These are phyloP conservation scores for Zarea fungicola DNA, from an alignment of 2,329 filamentous ascomycete species.

Conservation along the genomic window DNA sequence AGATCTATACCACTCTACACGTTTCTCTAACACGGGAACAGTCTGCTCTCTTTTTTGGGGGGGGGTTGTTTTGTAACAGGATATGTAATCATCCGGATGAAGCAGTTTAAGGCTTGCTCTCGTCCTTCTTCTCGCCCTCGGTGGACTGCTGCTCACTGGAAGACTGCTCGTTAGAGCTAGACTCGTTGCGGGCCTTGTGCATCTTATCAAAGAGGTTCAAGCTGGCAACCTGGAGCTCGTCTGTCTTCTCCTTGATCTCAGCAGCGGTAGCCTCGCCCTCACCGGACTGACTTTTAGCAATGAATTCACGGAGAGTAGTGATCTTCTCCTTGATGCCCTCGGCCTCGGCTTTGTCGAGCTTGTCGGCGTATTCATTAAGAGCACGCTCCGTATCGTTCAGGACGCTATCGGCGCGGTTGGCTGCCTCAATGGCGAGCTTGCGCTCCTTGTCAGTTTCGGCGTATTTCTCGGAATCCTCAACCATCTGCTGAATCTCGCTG, in stretches of 20 bases:
- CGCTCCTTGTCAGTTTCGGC: constrained; percentile 93
- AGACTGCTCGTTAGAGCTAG: constrained; percentile 46
- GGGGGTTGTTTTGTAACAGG: constrained; percentile 19
- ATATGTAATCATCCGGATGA: constrained; percentile 20
- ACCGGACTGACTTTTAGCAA: constrained; percentile 90
- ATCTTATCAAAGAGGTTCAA: constrained; percentile 99
- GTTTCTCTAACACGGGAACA: constrained; percentile 26
- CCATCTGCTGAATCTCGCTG: constrained; percentile 92
- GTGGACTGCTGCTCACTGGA: constrained; percentile 42
- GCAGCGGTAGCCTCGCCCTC: constrained; percentile 81
- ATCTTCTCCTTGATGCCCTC: constrained; percentile 95
- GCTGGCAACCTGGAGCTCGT: constrained; percentile 92
- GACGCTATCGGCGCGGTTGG: constrained; percentile 95
- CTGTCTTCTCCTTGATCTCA: constrained; percentile 97
- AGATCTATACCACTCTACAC: constrained; percentile 30
- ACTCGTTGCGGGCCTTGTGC: constrained; percentile 87
- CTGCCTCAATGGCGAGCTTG: constrained; percentile 89
- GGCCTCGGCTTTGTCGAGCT: constrained; percentile 93
- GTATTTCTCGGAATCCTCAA: constrained; percentile 95
- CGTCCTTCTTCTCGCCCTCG: constrained; percentile 73
- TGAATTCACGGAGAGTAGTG: constrained; percentile 73
- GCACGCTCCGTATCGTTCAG: constrained; percentile 98
- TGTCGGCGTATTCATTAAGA: constrained; percentile 92
- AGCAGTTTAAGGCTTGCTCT: constrained; percentile 58
- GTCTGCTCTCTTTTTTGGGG: constrained; percentile 9